phyloP scores from a whole-genome alignment of 2,329 filamentous ascomycete genomes.

The Ophiocordyceps camponoti-saundersi region DNA sequence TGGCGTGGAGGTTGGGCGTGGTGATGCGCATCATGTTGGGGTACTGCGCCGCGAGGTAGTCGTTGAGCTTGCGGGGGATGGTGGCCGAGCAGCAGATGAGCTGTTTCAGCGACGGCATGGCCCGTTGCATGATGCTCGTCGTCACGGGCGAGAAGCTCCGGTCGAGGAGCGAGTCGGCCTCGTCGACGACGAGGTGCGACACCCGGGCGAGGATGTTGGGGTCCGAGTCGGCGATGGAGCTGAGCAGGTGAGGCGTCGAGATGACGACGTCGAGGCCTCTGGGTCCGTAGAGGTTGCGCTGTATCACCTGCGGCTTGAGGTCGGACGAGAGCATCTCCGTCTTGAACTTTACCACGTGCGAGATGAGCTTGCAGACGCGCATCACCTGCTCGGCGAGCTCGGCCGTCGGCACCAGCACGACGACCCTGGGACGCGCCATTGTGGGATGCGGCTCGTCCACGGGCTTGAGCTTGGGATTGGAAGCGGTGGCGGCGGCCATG shows the following conservation, averaged over 20 bases:
- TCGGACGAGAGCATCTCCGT: conserved; percentile 67
- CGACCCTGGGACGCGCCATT: conserved; percentile 61
- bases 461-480: conserved; percentile 40
- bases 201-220: conserved; percentile 89
- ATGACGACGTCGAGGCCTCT: conserved; percentile 73
- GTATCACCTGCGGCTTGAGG: conserved; percentile 61
- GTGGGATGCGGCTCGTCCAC: conserved; percentile 55
- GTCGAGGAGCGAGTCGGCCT: conserved; percentile 91
- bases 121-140: conserved; percentile 64
- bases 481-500: conserved; percentile 9
- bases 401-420: conserved; percentile 81
- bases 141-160: conserved; percentile 80
- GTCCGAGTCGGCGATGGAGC: conserved; percentile 74
- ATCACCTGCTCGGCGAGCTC: conserved; percentile 86
- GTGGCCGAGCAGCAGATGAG: conserved; percentile 90
- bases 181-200: conserved; percentile 75
- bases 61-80: conserved; percentile 79
- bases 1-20: conserved; percentile 90
- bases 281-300: conserved; percentile 66
- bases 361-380: conserved; percentile 61
- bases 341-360: conserved; percentile 76
- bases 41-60: conserved; percentile 64
- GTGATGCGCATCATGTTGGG: conserved; percentile 74
- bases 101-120: conserved; percentile 66
- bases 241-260: conserved; percentile 75